Evolutionary conservation across 257 asterid genomes (phyloP).

Genomic region (Striga asiatica): DNA sequence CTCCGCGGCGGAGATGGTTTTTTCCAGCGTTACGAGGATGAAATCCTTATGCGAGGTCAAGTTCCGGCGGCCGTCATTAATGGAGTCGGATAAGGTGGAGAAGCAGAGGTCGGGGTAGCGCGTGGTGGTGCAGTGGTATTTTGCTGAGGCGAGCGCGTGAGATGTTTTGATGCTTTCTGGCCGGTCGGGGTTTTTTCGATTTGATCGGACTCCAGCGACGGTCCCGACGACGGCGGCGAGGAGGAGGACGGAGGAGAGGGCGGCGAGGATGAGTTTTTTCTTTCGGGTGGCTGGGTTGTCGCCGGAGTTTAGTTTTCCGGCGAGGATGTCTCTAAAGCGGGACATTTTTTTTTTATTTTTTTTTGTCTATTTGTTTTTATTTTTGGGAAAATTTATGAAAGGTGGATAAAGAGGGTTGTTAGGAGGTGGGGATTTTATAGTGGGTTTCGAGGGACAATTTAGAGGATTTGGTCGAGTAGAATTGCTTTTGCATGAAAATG

Average conservation of each 20-base stretch:
- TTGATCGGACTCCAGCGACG: constrained; percentile 20
- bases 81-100: constrained; percentile 36
- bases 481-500: constrained; percentile 17
- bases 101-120: constrained; percentile 52
- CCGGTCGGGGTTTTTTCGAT: not conserved
- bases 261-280: constrained; percentile 17
- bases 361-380: not conserved
- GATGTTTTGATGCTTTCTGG: constrained; percentile 16
- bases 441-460: not conserved
- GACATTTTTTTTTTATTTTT: constrained; percentile 20
- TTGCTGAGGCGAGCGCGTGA: constrained; percentile 30
- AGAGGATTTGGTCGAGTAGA: not conserved
- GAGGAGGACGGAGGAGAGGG: constrained; percentile 24
- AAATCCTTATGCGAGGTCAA: constrained; percentile 38
- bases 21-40: constrained; percentile 35
- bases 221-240: constrained; percentile 21
- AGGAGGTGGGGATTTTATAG: not conserved
- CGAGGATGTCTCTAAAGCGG: constrained; percentile 11
- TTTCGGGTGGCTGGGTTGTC: constrained; percentile 2
- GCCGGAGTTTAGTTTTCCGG: constrained; percentile 26
- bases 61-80: constrained; percentile 18
- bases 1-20: constrained; percentile 27
- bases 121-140: constrained; percentile 38
- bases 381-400: not conserved
- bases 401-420: not conserved